A percentile compares a stretch with the other conserved stretches of the same genome.
These are phyloP conservation scores for Epichloe gansuensis DNA, from an alignment of 2,329 filamentous ascomycete species.

Conservation along the genomic window DNA sequence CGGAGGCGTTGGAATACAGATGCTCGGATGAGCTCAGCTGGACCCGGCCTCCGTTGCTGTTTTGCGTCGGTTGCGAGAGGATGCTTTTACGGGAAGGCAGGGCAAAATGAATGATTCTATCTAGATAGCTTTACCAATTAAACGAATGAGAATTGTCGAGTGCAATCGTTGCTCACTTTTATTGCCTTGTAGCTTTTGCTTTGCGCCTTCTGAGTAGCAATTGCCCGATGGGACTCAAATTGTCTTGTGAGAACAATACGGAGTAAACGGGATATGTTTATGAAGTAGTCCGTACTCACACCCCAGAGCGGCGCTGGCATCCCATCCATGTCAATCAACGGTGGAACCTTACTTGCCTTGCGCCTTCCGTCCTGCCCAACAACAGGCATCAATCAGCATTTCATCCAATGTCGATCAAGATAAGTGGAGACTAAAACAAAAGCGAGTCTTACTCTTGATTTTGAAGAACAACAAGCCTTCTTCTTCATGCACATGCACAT, in stretches of 20 bases:
- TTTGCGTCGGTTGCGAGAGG: not conserved
- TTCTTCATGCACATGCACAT: no score
- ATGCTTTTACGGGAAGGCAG: not conserved
- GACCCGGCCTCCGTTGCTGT: not conserved
- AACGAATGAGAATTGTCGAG: not conserved
- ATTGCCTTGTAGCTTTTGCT: no score
- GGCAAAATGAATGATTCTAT: conserved; percentile 1
- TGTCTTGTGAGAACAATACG: no score
- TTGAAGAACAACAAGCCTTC: no score
- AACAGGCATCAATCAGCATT: conserved; percentile 11
- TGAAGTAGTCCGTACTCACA: no score
- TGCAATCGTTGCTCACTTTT: not conserved
- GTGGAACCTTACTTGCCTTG: no score
- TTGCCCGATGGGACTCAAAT: no score
- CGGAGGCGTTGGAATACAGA: not conserved
- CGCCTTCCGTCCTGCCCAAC: not conserved
- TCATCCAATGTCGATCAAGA: not conserved
- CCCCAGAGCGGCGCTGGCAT: no score
- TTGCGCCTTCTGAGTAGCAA: no score
- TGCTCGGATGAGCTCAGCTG: not conserved
- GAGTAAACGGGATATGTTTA: no score
- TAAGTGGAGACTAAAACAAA: not conserved
- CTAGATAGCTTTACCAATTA: conserved; percentile 3
- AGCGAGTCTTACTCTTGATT: not conserved
- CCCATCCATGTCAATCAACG: no score